These are phyloP conservation scores for Umbilicaria muhlenbergii DNA, from an alignment of 495 filamentous ascomycete genomes.

Conservation along the genomic window DNA sequence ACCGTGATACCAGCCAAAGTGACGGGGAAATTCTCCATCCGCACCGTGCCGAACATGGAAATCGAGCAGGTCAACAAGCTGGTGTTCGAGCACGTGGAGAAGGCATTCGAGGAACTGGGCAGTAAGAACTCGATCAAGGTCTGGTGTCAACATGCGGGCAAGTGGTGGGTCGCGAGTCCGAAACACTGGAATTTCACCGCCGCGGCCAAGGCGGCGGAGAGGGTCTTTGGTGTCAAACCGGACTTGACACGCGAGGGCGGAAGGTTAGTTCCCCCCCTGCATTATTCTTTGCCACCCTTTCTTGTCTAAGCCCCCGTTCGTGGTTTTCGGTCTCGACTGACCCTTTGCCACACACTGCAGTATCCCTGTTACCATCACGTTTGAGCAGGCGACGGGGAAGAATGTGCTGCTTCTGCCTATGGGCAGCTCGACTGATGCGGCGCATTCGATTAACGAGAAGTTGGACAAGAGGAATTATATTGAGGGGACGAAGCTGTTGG, in stretches of 20 bases:
- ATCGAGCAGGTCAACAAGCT: slow-evolving; percentile 70
- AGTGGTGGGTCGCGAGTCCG: slow-evolving; percentile 96
- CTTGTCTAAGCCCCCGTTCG: slow-evolving; percentile 10
- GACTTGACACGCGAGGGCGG: slow-evolving; percentile 96
- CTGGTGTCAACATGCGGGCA: slow-evolving; percentile 70
- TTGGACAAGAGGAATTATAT: slow-evolving; percentile 94
- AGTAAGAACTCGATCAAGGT: slow-evolving; percentile 84
- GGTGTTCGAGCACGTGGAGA: slow-evolving; percentile 65
- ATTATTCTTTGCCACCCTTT: slow-evolving; percentile 2
- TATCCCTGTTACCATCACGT: slow-evolving; percentile 92
- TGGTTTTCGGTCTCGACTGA: too few relatives aligned
- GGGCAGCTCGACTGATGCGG: slow-evolving; percentile 91
- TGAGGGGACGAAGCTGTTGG: slow-evolving; percentile 90
- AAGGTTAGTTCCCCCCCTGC: slow-evolving; percentile 33
- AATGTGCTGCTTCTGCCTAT: slow-evolving; percentile 92
- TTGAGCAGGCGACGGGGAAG: slow-evolving; percentile 97
- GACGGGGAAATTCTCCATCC: slow-evolving; percentile 92
- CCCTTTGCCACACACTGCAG: too few relatives aligned
- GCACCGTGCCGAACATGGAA: slow-evolving; percentile 96
- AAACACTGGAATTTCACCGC: slow-evolving; percentile 98
- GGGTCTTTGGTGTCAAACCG: slow-evolving; percentile 81
- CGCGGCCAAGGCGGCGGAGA: slow-evolving; percentile 79
- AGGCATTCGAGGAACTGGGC: slow-evolving; percentile 63
- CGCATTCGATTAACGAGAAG: slow-evolving; percentile 97
- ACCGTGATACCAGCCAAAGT: slow-evolving; percentile 98